A percentile compares a stretch with the other conserved stretches of the same genome.
phyloP scores from a whole-genome alignment of 306 rosid genomes.

The Prunus davidiana region DNA sequence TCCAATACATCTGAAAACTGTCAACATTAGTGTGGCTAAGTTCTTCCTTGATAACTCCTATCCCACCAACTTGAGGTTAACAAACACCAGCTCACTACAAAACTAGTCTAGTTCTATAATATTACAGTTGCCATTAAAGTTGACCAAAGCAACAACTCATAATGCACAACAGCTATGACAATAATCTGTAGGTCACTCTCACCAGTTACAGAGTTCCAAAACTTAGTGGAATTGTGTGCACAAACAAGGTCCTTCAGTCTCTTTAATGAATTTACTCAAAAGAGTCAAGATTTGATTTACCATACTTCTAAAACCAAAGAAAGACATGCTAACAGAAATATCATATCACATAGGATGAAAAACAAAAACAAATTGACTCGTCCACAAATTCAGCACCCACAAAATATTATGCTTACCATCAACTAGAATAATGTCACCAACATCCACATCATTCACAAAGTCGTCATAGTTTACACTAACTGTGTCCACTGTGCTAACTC shows the following conservation, averaged over 20 bases:
- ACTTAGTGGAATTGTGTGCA: background rate
- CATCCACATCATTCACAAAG: slow-evolving; percentile 87
- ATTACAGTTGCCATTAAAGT: background rate
- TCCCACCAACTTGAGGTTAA: slow-evolving; percentile 15
- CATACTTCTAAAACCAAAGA: background rate
- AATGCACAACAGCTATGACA: background rate
- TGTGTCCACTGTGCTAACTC: slow-evolving; percentile 66
- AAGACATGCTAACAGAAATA: background rate
- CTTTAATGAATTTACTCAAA: background rate
- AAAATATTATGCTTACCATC: slow-evolving; percentile 58
- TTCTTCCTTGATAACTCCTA: background rate
- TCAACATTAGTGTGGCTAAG: background rate
- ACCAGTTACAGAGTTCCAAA: background rate
- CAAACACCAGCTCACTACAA: slow-evolving; percentile 5
- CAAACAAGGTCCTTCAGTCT: background rate
- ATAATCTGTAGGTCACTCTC: background rate
- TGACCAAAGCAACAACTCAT: background rate
- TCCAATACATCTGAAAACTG: background rate
- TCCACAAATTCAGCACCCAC: slow-evolving; percentile 4
- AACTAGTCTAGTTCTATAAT: background rate
- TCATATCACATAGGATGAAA: slow-evolving; percentile 2
- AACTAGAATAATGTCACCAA: slow-evolving; percentile 74
- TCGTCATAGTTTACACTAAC: slow-evolving; percentile 93
- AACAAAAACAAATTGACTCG: slow-evolving; percentile 1
- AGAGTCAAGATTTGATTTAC: background rate